Percentiles rank a stretch among this genome's conserved stretches.
Conservation (phyloP, 2,329 filamentous ascomycete species). For the Plectosphaerella sp. region DNA sequence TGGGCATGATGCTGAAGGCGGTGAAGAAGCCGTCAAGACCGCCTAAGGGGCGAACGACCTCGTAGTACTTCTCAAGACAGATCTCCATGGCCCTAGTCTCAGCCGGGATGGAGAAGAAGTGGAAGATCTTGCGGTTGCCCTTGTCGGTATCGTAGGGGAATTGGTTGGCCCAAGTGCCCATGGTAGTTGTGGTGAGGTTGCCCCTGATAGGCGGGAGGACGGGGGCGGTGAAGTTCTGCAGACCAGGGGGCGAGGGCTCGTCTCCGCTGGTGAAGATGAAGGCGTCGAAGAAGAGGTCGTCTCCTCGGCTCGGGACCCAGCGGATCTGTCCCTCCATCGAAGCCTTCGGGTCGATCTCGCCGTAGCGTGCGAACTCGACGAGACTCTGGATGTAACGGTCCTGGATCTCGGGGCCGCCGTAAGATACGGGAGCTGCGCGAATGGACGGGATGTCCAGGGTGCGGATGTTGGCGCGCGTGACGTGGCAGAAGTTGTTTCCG, state of each 20-base stretch:
- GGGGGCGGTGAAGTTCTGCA: not conserved
- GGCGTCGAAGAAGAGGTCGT: not conserved
- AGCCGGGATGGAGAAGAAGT: conserved; percentile 12
- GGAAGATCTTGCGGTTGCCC: conserved; percentile 16
- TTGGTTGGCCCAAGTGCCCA: conserved; percentile 8
- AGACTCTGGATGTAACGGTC: conserved; percentile 16
- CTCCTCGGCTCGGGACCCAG: too few relatives aligned
- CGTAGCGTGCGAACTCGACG: not conserved
- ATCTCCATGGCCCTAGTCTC: not conserved
- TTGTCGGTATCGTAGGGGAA: conserved; percentile 5
- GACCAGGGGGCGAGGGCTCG: not conserved
- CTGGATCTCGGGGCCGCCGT: conserved; percentile 14
- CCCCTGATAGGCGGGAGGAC: conserved; percentile 16
- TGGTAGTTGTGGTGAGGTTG: conserved; percentile 19
- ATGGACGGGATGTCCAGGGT: conserved; percentile 9
- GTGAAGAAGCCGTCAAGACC: conserved; percentile 9
- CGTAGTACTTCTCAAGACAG: conserved; percentile 1
- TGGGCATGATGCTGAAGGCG: conserved; percentile 29
- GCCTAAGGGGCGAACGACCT: conserved; percentile 11
- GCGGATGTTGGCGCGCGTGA: conserved; percentile 18
- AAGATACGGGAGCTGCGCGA: not conserved
- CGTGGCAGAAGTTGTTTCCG: conserved; percentile 35
- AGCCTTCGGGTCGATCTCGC: not conserved
- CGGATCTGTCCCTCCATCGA: too few relatives aligned
- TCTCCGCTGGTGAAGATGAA: not conserved